phyloP scores from a whole-genome alignment of 139 green algal species.

The Tetraselmis striata region DNA sequence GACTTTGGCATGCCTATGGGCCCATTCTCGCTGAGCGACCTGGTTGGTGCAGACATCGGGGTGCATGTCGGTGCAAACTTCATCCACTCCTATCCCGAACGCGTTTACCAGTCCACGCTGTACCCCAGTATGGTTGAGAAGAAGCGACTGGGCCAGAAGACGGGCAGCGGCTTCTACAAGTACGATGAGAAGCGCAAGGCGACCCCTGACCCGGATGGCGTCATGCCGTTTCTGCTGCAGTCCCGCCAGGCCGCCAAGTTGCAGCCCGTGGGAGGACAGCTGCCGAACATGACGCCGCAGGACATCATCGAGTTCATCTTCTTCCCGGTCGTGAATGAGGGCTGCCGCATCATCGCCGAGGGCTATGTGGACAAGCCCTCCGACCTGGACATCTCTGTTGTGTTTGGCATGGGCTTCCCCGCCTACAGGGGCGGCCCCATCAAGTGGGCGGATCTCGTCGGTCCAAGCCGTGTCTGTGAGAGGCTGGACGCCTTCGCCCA shows the following conservation, averaged over 20 bases:
- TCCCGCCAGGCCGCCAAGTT: slow-evolving; percentile 30
- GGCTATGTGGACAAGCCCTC: slow-evolving; percentile 92
- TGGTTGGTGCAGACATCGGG: slow-evolving; percentile 83
- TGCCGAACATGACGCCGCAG: slow-evolving; percentile 26
- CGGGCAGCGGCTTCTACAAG: slow-evolving; percentile 86
- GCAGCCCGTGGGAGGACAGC: slow-evolving; percentile 26
- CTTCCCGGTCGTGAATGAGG: slow-evolving; percentile 94
- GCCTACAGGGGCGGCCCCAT: slow-evolving; percentile 77
- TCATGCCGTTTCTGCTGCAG: slow-evolving; percentile 58
- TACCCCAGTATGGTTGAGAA: slow-evolving; percentile 73
- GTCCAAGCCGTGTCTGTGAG: slow-evolving; percentile 42
- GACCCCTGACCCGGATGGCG: slow-evolving; percentile 54
- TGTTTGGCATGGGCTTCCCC: slow-evolving; percentile 98
- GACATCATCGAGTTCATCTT: slow-evolving; percentile 97
- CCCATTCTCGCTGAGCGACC: slow-evolving; percentile 82
- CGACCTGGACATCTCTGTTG: slow-evolving; percentile 92
- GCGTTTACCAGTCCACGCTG: slow-evolving; percentile 65
- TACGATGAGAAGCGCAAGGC: slow-evolving; percentile 70
- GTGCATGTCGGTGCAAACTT: slow-evolving; percentile 93
- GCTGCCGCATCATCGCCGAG: slow-evolving; percentile 77
- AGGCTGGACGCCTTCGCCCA: slow-evolving; percentile 41
- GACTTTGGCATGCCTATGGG: slow-evolving; percentile 99
- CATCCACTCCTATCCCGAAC: slow-evolving; percentile 80
- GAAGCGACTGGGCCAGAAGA: slow-evolving; percentile 92
- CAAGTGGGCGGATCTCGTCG: slow-evolving; percentile 83